A percentile compares a stretch with the other conserved stretches of the same genome.
Conservation (phyloP, 139 green algal genomes). For the Axilococcus clingmanii region DNA sequence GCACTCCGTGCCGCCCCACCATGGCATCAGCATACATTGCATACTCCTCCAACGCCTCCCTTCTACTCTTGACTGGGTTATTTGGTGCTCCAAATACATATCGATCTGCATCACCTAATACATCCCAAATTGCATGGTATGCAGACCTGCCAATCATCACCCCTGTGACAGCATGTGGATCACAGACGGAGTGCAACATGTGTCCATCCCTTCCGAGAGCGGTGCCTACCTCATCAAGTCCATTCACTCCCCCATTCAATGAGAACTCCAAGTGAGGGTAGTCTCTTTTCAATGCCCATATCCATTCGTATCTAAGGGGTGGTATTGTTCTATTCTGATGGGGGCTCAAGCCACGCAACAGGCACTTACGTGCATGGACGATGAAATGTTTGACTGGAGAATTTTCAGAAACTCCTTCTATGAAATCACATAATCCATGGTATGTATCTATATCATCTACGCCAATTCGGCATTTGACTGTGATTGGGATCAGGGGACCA, state of each 20-base stretch:
- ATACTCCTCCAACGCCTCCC: slow-evolving; percentile 66
- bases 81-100: slow-evolving; percentile 48
- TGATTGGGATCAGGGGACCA: slow-evolving; percentile 38
- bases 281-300: slow-evolving; percentile 74
- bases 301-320: slow-evolving; percentile 75
- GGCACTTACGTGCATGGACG: slow-evolving; percentile 87
- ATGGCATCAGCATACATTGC: slow-evolving; percentile 60
- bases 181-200: slow-evolving; percentile 19
- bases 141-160: slow-evolving; percentile 88
- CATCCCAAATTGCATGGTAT: slow-evolving; percentile 75
- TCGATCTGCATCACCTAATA: slow-evolving; percentile 63
- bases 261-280: slow-evolving; percentile 83
- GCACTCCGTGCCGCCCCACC: slow-evolving; percentile 38
- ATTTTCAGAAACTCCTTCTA: slow-evolving; percentile 48
- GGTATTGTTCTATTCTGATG: slow-evolving; percentile 86
- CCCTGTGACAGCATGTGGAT: slow-evolving; percentile 49
- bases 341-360: slow-evolving; percentile 81
- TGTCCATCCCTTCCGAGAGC: slow-evolving; percentile 43
- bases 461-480: slow-evolving; percentile 82
- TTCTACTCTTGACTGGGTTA: slow-evolving; percentile 49
- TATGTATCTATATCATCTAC: slow-evolving; percentile 67
- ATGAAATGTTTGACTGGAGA: slow-evolving; percentile 76
- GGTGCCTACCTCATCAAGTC: slow-evolving; percentile 19
- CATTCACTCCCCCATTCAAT: slow-evolving; percentile 48
- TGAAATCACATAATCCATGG: slow-evolving; percentile 52